Evolutionary conservation across 768 basidiomycete genomes (phyloP), one percentile per base, ranked within the genome.

Genomic region (Pleurotus pulmonarius): DNA sequence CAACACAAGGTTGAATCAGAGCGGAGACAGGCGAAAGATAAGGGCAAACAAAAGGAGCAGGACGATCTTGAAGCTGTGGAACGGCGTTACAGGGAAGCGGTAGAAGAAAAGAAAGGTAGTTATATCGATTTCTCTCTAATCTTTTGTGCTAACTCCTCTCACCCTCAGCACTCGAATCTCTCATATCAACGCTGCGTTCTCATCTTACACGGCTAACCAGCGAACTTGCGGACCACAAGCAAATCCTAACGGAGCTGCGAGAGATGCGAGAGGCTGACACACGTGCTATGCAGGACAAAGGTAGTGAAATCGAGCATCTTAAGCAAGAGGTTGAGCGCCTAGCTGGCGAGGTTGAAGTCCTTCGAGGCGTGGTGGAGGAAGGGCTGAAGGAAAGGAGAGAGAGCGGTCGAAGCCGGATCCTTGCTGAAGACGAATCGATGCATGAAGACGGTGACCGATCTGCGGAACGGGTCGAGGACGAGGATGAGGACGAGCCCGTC

Each of bases 61-160:
- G 52, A 25, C 5, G 54, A 40, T 22, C 71, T 73, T 47, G 72
- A 77, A 12, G 43, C 77, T 24, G 67, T 73, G 20, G 73, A 76
- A 58, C 74, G 51, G 34, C 39, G 86, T 51, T 92, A 94, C 61
- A 79, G 79, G 56, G 87, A 90, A 60, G 88, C 83, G 4, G 88
- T 95, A 0, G 88, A 91, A 59, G 92, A 94, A 69, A 94, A 94
- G 69, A 91, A 91, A 77, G 91, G 92, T 93, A 49, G 8, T 70
- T 65, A n/a, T 34, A 22, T 48, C 13, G 16, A 43, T 5, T 46
- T 58, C 56, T 48, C 56, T 55, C 15, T 20, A 45, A 12, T 46
- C 54, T n/a, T 37, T 16, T n/a, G 45, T 20, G 22, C 25, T 56
- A 56, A 65, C 52, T 63, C 55, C 13, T 25, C 55, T 25, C 8